Conservation (phyloP, 257 asterid species). For the Gentiana macrophylla region DNA sequence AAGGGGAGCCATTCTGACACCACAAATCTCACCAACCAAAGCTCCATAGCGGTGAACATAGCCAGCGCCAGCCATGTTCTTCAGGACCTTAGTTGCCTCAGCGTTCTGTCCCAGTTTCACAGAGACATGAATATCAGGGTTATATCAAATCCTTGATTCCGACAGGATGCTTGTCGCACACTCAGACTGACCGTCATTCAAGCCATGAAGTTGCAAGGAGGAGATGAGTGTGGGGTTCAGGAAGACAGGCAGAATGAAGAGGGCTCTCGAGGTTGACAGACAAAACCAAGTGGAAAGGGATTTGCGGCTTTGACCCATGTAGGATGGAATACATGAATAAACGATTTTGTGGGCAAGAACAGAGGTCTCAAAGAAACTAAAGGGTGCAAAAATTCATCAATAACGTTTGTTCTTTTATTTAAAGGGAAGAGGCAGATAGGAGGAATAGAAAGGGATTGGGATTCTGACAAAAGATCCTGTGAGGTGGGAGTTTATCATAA, state of each 20-base stretch:
- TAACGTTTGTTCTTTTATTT: constrained; percentile 23
- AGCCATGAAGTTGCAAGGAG: constrained; percentile 56
- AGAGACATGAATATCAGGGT: constrained; percentile 58
- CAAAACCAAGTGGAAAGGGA: constrained; percentile 59
- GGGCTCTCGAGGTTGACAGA: constrained; percentile 48
- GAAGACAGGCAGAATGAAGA: constrained; percentile 73
- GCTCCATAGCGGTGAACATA: constrained; percentile 59
- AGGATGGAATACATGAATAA: constrained; percentile 57
- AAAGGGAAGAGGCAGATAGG: constrained; percentile 27
- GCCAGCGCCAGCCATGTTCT: constrained; percentile 48
- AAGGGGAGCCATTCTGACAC: constrained; percentile 26
- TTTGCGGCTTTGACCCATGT: constrained; percentile 33
- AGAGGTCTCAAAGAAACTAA: constrained; percentile 51
- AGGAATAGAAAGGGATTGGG: constrained; percentile 54
- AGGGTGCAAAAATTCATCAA: constrained; percentile 52
- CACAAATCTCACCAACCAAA: constrained; percentile 41
- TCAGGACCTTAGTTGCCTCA: constrained; percentile 48
- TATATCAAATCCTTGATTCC: constrained; percentile 56
- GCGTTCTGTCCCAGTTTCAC: constrained; percentile 46
- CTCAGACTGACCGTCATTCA: constrained; percentile 18
- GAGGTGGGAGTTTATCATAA: constrained; percentile 48
- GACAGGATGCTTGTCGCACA: constrained; percentile 29
- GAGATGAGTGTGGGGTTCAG: constrained; percentile 50
- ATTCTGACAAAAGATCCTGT: constrained; percentile 11
- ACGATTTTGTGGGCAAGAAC: constrained; percentile 32